Evolutionary conservation across 257 asterid genomes (phyloP).

Genomic region (Solanum lycopersicoides): DNA sequence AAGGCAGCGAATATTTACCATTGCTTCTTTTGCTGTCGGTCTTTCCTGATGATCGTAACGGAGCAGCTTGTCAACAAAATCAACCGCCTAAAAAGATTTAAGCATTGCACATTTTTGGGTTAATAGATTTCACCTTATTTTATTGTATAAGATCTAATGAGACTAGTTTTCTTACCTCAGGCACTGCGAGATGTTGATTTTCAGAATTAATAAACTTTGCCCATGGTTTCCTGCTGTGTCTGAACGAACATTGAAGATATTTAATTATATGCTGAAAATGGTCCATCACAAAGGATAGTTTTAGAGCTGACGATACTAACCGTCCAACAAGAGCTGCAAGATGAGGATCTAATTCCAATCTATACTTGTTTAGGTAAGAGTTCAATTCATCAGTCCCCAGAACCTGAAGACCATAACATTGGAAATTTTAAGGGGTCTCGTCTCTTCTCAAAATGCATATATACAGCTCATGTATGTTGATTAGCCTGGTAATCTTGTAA

Average conservation of each 20-base stretch:
- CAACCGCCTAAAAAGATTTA: slow-evolving; percentile 53
- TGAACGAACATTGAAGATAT: slow-evolving; percentile 5
- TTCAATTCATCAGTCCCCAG: slow-evolving; percentile 69
- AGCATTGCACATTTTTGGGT: background rate
- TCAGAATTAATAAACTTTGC: slow-evolving; percentile 24
- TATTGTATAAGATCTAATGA: background rate
- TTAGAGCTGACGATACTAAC: slow-evolving; percentile 10
- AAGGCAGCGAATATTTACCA: slow-evolving; percentile 34
- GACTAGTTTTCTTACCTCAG: slow-evolving; percentile 49
- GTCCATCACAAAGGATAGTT: background rate
- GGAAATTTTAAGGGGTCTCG: background rate
- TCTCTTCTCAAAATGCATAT: background rate
- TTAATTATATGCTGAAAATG: background rate
- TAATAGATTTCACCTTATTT: background rate
- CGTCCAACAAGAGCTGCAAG: slow-evolving; percentile 82
- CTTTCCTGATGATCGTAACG: slow-evolving; percentile 91
- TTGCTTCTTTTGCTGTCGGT: slow-evolving; percentile 95
- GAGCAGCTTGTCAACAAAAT: slow-evolving; percentile 88
- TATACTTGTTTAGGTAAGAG: slow-evolving; percentile 57
- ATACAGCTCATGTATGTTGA: background rate
- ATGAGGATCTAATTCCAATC: slow-evolving; percentile 53
- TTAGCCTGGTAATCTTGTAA: background rate
- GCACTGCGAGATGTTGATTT: slow-evolving; percentile 50
- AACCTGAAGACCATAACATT: slow-evolving; percentile 29
- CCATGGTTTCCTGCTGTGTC: slow-evolving; percentile 28